A percentile compares a stretch with the other conserved stretches of the same genome.
Evolutionary conservation across 345 rosid genomes (phyloP).

Genomic region (Clarkia xantiana): DNA sequence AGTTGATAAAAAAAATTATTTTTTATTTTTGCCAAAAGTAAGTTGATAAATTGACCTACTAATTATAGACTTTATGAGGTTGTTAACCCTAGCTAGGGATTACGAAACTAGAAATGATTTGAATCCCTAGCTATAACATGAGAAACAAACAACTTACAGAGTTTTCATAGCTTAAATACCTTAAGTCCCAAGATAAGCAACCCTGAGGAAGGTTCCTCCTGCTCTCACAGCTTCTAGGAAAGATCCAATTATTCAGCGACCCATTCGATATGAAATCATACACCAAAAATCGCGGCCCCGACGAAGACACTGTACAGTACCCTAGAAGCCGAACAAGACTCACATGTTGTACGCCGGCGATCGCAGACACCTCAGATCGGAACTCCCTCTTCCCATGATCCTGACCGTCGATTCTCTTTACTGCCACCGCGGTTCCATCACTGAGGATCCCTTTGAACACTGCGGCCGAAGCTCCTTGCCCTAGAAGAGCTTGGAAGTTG

Average conservation of each 20-base stretch:
- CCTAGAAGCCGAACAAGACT: slow-evolving; percentile 54
- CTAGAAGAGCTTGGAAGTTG: slow-evolving; percentile 35
- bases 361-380: slow-evolving; percentile 55
- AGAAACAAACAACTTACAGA: too few relatives aligned
- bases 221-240: slow-evolving; percentile 10
- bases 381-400: slow-evolving; percentile 53
- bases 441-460: slow-evolving; percentile 50
- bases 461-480: slow-evolving; percentile 48
- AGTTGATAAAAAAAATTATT: too few relatives aligned
- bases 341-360: slow-evolving; percentile 58
- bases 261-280: slow-evolving; percentile 54
- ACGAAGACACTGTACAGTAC: slow-evolving; percentile 24
- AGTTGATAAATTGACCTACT: too few relatives aligned
- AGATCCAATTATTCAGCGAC: slow-evolving; percentile 58
- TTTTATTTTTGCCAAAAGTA: too few relatives aligned
- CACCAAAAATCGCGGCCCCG: slow-evolving; percentile 34
- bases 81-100: too few relatives aligned
- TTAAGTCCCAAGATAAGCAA: slow-evolving; percentile 48
- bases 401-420: slow-evolving; percentile 47
- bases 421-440: slow-evolving; percentile 50
- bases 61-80: too few relatives aligned
- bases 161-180: too few relatives aligned
- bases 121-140: too few relatives aligned
- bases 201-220: slow-evolving; percentile 22
- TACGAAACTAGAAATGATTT: too few relatives aligned